A percentile compares a stretch with the other conserved stretches of the same genome.
These are phyloP conservation scores for Trametes polyzona DNA, from an alignment of 1,284 basidiomycete species.

Conservation along the genomic window DNA sequence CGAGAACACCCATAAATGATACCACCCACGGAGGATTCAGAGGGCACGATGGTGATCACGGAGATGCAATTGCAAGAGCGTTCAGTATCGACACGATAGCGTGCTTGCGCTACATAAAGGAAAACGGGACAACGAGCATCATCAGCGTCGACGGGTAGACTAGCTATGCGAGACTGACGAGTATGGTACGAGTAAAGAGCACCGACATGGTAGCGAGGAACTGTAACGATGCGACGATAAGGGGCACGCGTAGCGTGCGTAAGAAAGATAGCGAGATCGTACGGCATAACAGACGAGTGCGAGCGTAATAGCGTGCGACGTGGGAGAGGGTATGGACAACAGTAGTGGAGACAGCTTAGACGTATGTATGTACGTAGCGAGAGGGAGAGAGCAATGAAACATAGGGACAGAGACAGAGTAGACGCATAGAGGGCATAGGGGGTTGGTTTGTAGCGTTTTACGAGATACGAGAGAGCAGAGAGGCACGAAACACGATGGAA, in stretches of 20 bases:
- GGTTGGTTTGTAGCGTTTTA: neutral
- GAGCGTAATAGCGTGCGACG: constrained; percentile 21
- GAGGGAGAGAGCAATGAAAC: constrained; percentile 17
- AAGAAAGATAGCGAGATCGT: constrained; percentile 14
- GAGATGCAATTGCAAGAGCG: constrained; percentile 10
- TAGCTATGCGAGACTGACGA: constrained; percentile 24
- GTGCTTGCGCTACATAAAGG: constrained; percentile 20
- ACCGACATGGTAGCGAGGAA: constrained; percentile 19
- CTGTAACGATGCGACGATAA: neutral
- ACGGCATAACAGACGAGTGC: constrained; percentile 22
- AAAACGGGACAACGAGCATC: constrained; percentile 13
- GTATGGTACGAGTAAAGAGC: constrained; percentile 8
- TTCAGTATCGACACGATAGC: constrained; percentile 18
- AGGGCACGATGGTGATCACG: constrained; percentile 2
- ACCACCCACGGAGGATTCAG: too few relatives aligned
- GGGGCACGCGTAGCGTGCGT: constrained; percentile 21
- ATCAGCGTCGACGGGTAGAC: constrained; percentile 23
- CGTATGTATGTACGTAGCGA: constrained; percentile 16
- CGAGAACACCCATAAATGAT: too few relatives aligned
- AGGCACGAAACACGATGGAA: constrained; percentile 8
- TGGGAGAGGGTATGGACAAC: constrained; percentile 14
- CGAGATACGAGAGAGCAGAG: constrained; percentile 10
- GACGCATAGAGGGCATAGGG: constrained; percentile 18
- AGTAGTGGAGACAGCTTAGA: constrained; percentile 20
- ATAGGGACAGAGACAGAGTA: constrained; percentile 14